A percentile compares a stretch with the other conserved stretches of the same genome.
phyloP scores from a whole-genome alignment of 2,329 filamentous ascomycete species.

The Aspergillus sp. region DNA sequence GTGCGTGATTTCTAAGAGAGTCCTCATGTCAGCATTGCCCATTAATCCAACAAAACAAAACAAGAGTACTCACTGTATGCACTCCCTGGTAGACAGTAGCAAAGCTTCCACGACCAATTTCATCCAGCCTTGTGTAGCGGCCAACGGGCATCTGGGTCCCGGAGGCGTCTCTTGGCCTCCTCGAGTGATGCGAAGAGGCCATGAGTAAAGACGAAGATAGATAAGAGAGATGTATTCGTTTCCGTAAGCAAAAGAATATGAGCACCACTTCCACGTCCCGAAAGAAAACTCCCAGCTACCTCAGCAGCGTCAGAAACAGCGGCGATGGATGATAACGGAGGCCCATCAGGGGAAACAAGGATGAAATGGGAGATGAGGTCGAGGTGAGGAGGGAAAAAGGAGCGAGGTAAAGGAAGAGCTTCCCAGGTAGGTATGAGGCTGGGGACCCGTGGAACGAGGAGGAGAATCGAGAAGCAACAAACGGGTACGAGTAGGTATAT shows the following conservation, averaged over 20 bases:
- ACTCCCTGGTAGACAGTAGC: conserved; percentile 86
- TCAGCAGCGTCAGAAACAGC: conserved; percentile 21
- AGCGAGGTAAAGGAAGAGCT: conserved; percentile 2
- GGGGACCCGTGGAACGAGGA: conserved; percentile 12
- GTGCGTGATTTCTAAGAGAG: conserved; percentile 62
- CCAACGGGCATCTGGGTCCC: conserved; percentile 50
- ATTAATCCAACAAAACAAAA: background rate
- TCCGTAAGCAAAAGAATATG: background rate
- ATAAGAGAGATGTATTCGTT: no score
- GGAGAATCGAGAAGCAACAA: no score
- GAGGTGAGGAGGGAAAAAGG: conserved; percentile 2
- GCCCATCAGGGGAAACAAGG: conserved; percentile 28
- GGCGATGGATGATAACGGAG: conserved; percentile 17
- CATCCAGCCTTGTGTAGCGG: conserved; percentile 72
- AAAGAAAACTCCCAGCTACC: conserved; percentile 33
- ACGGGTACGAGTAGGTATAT: no score
- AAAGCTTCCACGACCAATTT: conserved; percentile 97
- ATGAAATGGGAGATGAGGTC: background rate
- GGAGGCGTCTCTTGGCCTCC: conserved; percentile 32
- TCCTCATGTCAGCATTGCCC: conserved; percentile 8
- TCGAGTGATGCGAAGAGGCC: conserved; percentile 37
- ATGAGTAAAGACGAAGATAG: conserved; percentile 28
- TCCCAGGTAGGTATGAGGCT: no score
- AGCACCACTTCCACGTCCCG: conserved; percentile 14
- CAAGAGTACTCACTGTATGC: conserved; percentile 59